These are phyloP conservation scores for Flammula alnicola DNA, from an alignment of 1,284 basidiomycete genomes.

Conservation along the genomic window DNA sequence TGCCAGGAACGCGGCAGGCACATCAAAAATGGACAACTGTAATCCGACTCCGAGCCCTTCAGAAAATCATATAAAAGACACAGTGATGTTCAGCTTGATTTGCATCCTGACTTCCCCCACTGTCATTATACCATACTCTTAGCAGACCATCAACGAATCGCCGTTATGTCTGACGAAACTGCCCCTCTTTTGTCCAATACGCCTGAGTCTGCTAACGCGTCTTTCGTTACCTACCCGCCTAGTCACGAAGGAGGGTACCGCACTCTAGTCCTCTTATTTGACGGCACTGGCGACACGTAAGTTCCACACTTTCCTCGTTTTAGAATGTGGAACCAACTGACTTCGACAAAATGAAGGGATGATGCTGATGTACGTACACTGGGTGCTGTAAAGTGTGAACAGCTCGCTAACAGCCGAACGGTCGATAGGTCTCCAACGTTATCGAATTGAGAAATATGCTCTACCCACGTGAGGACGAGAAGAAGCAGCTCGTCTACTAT, in stretches of 20 bases:
- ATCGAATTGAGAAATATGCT: constrained; percentile 16
- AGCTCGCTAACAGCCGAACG: too few relatives aligned
- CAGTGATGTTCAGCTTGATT: too few relatives aligned
- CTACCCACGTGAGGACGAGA: background rate
- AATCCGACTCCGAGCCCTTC: too few relatives aligned
- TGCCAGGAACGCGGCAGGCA: too few relatives aligned
- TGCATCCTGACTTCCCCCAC: too few relatives aligned
- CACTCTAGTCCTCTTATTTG: constrained; percentile 38
- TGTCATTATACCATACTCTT: too few relatives aligned
- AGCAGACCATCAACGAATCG: background rate
- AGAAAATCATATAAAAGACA: too few relatives aligned
- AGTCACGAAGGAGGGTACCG: constrained; percentile 1
- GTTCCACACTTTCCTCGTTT: constrained; percentile 8
- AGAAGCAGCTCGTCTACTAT: constrained; percentile 13
- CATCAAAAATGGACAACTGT: too few relatives aligned
- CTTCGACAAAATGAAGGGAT: constrained; percentile 2
- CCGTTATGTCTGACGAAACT: constrained; percentile 1
- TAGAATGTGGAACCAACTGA: background rate
- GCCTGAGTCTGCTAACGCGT: background rate
- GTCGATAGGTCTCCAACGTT: constrained; percentile 10
- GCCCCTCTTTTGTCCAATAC: background rate
- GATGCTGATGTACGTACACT: constrained; percentile 12
- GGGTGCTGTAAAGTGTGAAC: too few relatives aligned
- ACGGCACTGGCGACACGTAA: constrained; percentile 40
- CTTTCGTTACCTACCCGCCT: background rate